phyloP scores from a whole-genome alignment of 2,329 filamentous ascomycete genomes.

The Botryosphaeria dothidea region DNA sequence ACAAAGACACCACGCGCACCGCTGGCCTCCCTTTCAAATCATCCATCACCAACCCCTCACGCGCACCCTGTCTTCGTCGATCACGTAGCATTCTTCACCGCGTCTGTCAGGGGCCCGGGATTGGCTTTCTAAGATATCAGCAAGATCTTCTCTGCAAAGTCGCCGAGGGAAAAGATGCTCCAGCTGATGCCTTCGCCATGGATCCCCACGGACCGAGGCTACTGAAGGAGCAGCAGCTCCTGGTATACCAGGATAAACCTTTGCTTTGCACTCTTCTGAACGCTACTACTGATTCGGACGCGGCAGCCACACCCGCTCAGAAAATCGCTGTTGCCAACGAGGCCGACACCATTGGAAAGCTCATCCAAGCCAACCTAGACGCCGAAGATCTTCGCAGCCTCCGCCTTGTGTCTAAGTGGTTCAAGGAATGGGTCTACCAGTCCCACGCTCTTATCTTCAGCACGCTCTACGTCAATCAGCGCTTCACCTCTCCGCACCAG shows the following conservation, averaged over 20 bases:
- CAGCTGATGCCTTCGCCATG: background rate
- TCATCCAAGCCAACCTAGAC: background rate
- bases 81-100: background rate
- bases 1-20: background rate
- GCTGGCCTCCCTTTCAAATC: background rate
- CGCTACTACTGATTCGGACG: background rate
- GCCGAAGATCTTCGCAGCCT: background rate
- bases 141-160: background rate
- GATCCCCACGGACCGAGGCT: background rate
- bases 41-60: background rate
- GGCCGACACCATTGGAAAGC: background rate
- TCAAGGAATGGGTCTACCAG: slow-evolving; percentile 6
- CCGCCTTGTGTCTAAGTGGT: background rate
- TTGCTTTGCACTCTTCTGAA: background rate
- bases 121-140: background rate
- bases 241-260: background rate
- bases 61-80: background rate
- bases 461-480: background rate
- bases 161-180: background rate
- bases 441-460: background rate
- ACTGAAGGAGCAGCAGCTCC: background rate
- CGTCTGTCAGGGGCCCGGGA: background rate
- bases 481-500: background rate
- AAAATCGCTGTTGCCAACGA: background rate
- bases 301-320: background rate